Conservation (phyloP, 352 stramenopile species). For the Phytophthora palmivora region DNA sequence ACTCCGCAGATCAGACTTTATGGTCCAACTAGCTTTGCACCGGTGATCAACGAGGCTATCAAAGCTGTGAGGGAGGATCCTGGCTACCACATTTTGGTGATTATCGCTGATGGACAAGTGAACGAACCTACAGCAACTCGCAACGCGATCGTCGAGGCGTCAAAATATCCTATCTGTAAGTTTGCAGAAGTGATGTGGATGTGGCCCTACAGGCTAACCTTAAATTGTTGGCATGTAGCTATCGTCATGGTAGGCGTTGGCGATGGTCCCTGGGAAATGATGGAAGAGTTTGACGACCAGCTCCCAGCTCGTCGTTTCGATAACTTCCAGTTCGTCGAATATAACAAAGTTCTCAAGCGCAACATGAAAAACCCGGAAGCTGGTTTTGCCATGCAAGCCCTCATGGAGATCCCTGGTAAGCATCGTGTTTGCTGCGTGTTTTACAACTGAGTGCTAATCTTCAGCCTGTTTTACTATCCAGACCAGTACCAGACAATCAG, state of each 20-base stretch:
- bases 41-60: constrained; percentile 71
- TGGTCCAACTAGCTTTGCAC: constrained; percentile 70
- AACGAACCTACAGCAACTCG: constrained; percentile 66
- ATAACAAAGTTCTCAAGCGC: constrained; percentile 62
- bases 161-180: constrained; percentile 75
- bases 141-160: constrained; percentile 75
- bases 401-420: constrained; percentile 82
- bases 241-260: constrained; percentile 75
- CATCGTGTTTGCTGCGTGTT: background rate
- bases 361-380: constrained; percentile 72
- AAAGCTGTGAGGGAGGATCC: constrained; percentile 47
- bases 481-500: constrained; percentile 73
- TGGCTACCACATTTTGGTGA: constrained; percentile 81
- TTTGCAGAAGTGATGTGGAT: background rate
- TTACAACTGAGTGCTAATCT: background rate
- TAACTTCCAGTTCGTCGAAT: constrained; percentile 86
- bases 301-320: constrained; percentile 67
- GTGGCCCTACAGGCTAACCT: background rate
- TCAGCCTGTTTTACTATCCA: constrained; percentile 7
- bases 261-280: constrained; percentile 83
- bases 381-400: constrained; percentile 75
- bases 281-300: constrained; percentile 78
- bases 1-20: constrained; percentile 63
- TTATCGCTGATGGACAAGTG: constrained; percentile 81
- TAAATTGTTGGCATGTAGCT: constrained; percentile 10